A percentile compares a stretch with the other conserved stretches of the same genome.
phyloP scores from a whole-genome alignment of 306 rosid genomes.

The Comarum palustre region DNA sequence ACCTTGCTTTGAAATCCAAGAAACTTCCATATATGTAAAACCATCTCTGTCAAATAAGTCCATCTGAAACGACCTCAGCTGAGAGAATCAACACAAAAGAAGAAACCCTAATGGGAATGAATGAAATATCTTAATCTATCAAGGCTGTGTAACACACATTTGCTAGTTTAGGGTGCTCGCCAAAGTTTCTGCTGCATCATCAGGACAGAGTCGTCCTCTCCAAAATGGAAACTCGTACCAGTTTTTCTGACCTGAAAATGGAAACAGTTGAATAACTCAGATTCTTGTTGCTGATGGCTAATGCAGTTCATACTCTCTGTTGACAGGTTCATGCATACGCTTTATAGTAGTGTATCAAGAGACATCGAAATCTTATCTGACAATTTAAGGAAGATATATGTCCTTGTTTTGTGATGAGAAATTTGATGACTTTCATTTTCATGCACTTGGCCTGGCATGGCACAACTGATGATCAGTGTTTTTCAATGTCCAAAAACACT shows the following conservation, averaged over 20 bases:
- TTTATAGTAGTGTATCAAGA: not conserved
- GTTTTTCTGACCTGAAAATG: slow-evolving; percentile 18
- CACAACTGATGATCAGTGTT: not conserved
- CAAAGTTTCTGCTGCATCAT: not conserved
- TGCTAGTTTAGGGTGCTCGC: slow-evolving; percentile 3
- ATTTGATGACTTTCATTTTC: not conserved
- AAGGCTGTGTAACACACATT: not conserved
- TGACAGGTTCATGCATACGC: not conserved
- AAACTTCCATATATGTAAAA: slow-evolving; percentile 14
- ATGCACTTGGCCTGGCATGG: not conserved
- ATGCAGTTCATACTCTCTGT: not conserved
- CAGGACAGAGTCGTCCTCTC: slow-evolving; percentile 33
- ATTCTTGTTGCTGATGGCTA: slow-evolving; percentile 22
- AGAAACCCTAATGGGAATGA: slow-evolving; percentile 25
- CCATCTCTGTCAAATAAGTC: slow-evolving; percentile 33
- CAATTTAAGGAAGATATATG: not conserved
- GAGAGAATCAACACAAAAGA: slow-evolving; percentile 27
- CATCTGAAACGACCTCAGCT: not conserved
- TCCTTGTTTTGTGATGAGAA: not conserved
- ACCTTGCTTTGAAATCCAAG: slow-evolving; percentile 23
- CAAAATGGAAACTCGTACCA: slow-evolving; percentile 39
- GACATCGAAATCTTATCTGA: not conserved
- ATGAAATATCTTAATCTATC: not conserved
- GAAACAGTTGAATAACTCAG: slow-evolving; percentile 10
- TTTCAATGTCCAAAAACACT: not conserved